phyloP scores from a whole-genome alignment of 306 rosid genomes.

The Rosa lucieae region DNA sequence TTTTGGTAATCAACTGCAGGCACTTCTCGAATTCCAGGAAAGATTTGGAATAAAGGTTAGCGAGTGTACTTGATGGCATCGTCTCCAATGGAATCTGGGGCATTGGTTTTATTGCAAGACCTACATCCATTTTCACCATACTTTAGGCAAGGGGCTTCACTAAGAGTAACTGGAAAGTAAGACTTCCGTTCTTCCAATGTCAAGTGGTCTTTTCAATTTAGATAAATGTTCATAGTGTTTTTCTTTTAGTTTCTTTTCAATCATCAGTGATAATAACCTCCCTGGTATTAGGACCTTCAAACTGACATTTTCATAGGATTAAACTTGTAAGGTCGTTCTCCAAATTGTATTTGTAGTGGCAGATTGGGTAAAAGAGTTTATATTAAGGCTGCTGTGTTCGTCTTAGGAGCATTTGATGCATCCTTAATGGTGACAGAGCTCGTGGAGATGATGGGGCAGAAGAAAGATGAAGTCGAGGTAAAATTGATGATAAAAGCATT shows the following conservation, averaged over 20 bases:
- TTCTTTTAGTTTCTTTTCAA: background rate
- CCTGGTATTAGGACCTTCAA: background rate
- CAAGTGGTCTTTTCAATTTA: background rate
- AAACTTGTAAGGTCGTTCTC: background rate
- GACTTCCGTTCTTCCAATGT: slow-evolving; percentile 8
- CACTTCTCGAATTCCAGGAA: background rate
- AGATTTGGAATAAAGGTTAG: slow-evolving; percentile 2
- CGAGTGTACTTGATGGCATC: slow-evolving; percentile 31
- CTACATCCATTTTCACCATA: slow-evolving; percentile 59
- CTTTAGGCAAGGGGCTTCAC: slow-evolving; percentile 76
- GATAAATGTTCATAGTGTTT: background rate
- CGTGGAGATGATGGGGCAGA: background rate
- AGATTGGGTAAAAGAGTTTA: background rate
- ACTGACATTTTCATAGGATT: background rate
- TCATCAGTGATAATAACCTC: background rate
- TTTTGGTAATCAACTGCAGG: background rate
- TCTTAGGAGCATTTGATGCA: background rate
- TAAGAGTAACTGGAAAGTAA: slow-evolving; percentile 77
- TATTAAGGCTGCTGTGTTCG: background rate
- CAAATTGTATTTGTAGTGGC: background rate
- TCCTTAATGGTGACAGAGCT: background rate
- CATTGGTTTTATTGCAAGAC: slow-evolving; percentile 44
- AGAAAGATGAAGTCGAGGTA: background rate
- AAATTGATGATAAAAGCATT: background rate
- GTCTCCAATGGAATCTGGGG: slow-evolving; percentile 57